Percentiles rank a stretch among this genome's conserved stretches.
These are phyloP conservation scores for Larix sibirica DNA, from an alignment of 83 land plant genomes.

Conservation along the genomic window DNA sequence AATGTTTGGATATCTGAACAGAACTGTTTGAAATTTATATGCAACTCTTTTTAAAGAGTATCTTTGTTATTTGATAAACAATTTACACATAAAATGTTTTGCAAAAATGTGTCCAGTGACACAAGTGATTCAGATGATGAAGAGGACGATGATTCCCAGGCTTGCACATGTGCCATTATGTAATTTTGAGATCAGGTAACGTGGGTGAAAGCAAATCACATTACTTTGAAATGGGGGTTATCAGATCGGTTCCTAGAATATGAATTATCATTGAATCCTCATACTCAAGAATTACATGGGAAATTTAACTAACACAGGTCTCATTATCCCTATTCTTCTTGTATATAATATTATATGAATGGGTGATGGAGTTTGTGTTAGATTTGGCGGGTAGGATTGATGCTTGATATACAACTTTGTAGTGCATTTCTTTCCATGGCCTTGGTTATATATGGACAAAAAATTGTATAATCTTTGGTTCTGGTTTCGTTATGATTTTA, in stretches of 20 bases:
- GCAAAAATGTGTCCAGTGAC: slow-evolving; percentile 1
- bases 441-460: not conserved
- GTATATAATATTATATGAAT: not conserved
- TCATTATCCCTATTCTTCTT: not conserved
- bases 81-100: not conserved
- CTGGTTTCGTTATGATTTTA: not conserved
- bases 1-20: not conserved
- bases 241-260: not conserved
- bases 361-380: not conserved
- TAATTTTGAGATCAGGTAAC: not conserved
- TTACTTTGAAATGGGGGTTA: not conserved
- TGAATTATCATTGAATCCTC: slow-evolving; percentile 5
- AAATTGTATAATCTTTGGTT: not conserved
- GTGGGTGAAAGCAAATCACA: not conserved
- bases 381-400: not conserved
- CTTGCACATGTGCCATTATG: slow-evolving; percentile 12
- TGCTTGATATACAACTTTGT: slow-evolving; percentile 8
- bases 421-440: not conserved
- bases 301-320: not conserved
- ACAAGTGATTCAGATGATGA: slow-evolving; percentile 14
- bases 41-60: not conserved
- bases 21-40: not conserved
- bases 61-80: not conserved
- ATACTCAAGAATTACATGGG: slow-evolving; percentile 4
- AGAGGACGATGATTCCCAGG: slow-evolving; percentile 13